These are phyloP conservation scores for Podosphaera xanthii DNA, from an alignment of 2,329 filamentous ascomycete genomes.

Conservation along the genomic window DNA sequence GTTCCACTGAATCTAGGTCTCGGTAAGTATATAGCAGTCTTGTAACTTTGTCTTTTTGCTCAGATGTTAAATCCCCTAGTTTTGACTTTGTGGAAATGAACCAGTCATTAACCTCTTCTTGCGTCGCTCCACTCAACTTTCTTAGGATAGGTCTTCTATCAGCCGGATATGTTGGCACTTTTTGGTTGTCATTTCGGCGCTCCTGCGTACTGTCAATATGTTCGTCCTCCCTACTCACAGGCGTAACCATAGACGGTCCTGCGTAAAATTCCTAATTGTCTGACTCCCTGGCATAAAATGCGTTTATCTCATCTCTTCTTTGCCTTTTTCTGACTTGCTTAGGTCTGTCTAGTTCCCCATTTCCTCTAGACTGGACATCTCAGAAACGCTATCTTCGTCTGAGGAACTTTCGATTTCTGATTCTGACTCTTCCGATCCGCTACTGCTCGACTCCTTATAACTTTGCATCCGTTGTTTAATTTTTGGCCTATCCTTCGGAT, in stretches of 20 bases:
- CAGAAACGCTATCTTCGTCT: neutral
- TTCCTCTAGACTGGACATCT: neutral
- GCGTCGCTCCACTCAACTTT: neutral
- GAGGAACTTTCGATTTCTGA: neutral
- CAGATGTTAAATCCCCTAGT: neutral
- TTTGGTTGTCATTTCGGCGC: neutral
- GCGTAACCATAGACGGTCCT: too few species aligned
- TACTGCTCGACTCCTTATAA: neutral
- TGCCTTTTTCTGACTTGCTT: conserved; percentile 1
- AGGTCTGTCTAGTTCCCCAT: neutral
- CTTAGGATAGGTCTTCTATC: neutral
- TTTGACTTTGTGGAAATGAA: neutral
- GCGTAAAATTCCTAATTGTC: too few species aligned
- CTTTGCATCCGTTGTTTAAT: neutral
- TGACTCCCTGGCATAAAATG: too few species aligned
- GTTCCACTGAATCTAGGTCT: neutral
- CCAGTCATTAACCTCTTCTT: neutral
- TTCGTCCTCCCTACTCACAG: neutral
- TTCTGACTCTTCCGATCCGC: neutral
- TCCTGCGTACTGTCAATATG: neutral
- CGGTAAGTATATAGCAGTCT: neutral
- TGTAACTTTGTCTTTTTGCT: neutral
- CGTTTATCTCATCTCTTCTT: neutral
- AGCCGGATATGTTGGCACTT: neutral
- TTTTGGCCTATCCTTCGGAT: neutral